Evolutionary conservation across 2,329 filamentous ascomycete genomes (phyloP).

Genomic region (Chaetomium globosum): DNA sequence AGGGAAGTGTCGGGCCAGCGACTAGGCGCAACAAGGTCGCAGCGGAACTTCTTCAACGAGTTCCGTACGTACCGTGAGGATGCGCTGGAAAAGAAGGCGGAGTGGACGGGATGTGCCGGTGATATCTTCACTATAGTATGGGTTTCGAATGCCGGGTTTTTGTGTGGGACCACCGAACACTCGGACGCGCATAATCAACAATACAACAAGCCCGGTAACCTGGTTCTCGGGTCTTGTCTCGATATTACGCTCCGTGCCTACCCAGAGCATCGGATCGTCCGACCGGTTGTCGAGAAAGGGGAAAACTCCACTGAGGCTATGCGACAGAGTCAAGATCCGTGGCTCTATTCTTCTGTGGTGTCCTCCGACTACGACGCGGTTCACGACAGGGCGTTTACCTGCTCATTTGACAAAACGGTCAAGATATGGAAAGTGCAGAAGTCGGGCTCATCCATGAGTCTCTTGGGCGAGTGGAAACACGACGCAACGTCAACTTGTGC

Average conservation of each 20-base stretch:
- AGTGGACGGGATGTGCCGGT: constrained; percentile 64
- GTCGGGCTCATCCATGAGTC: constrained; percentile 48
- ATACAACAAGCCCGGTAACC: constrained; percentile 66
- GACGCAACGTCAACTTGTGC: constrained; percentile 64
- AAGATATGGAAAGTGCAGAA: constrained; percentile 58
- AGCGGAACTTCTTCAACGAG: constrained; percentile 51
- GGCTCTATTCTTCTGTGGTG: constrained; percentile 66
- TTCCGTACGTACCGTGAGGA: constrained; percentile 55
- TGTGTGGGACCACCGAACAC: constrained; percentile 66
- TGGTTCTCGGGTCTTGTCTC: constrained; percentile 56
- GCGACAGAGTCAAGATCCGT: constrained; percentile 61
- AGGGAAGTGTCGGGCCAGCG: constrained; percentile 54
- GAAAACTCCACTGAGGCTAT: constrained; percentile 61
- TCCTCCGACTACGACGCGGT: constrained; percentile 58
- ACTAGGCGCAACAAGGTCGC: constrained; percentile 47
- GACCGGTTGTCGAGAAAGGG: constrained; percentile 55
- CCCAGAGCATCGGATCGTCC: constrained; percentile 59
- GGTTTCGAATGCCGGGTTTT: constrained; percentile 56
- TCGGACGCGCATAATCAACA: constrained; percentile 66
- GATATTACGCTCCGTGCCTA: constrained; percentile 53
- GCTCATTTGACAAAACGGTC: constrained; percentile 64
- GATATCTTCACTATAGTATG: constrained; percentile 63
- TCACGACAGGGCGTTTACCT: constrained; percentile 56
- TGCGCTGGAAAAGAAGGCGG: constrained; percentile 51
- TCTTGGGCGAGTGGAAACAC: constrained; percentile 58